These are phyloP conservation scores for Colletotrichum aenigma DNA, from an alignment of 2,329 filamentous ascomycete species.

Conservation along the genomic window DNA sequence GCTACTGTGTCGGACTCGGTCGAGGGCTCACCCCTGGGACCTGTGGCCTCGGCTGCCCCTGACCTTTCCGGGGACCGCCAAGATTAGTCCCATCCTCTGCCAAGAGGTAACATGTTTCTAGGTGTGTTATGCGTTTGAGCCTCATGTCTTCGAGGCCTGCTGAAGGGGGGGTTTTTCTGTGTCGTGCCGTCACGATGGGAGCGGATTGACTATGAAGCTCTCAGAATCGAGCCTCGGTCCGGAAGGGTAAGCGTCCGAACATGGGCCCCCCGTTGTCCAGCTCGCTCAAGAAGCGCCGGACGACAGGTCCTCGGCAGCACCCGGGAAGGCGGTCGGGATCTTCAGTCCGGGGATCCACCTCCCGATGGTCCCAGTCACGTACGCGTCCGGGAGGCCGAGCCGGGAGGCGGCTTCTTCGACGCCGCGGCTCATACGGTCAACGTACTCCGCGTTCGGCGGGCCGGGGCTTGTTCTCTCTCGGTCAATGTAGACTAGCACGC, in stretches of 20 bases:
- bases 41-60: background rate
- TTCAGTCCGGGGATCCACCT: constrained; percentile 34
- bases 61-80: background rate
- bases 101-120: background rate
- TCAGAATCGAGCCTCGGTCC: background rate
- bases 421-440: constrained; percentile 66
- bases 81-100: background rate
- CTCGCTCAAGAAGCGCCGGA: background rate
- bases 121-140: background rate
- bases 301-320: background rate
- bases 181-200: background rate
- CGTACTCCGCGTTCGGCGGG: constrained; percentile 60
- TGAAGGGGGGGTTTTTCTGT: background rate
- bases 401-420: constrained; percentile 60
- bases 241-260: background rate
- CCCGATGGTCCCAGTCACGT: constrained; percentile 60
- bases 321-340: background rate
- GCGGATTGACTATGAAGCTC: background rate
- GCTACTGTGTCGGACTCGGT: background rate
- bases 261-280: background rate
- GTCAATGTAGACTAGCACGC: constrained; percentile 67
- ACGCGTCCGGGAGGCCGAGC: constrained; percentile 58
- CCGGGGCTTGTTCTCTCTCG: constrained; percentile 39
- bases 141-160: background rate
- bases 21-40: background rate